A percentile compares a stretch with the other conserved stretches of the same genome.
These are phyloP conservation scores for Silybum marianum DNA, from an alignment of 129 eudicot species.

Conservation along the genomic window DNA sequence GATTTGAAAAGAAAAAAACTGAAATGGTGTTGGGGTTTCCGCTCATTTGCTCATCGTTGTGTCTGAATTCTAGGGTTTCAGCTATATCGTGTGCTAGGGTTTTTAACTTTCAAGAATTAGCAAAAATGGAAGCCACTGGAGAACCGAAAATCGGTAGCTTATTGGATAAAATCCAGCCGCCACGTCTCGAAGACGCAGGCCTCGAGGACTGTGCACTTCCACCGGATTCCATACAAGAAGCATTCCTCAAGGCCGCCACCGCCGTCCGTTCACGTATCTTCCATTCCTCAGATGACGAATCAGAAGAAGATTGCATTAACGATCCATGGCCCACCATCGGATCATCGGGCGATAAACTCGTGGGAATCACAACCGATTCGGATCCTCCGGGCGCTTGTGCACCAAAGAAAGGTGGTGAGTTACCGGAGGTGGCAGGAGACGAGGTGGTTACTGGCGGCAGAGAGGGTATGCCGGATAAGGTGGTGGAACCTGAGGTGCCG, in stretches of 20 bases:
- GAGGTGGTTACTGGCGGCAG: conserved; percentile 44
- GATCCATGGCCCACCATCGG: conserved; percentile 52
- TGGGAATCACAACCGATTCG: conserved; percentile 42
- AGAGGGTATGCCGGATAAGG: conserved; percentile 44
- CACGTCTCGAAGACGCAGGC: conserved; percentile 87
- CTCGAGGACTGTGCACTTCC: conserved; percentile 93
- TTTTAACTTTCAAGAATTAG: background rate
- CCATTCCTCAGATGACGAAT: conserved; percentile 45
- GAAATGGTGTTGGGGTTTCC: background rate
- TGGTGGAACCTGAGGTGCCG: conserved; percentile 43
- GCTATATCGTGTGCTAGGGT: conserved; percentile 19
- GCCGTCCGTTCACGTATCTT: conserved; percentile 64
- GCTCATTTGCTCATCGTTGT: background rate
- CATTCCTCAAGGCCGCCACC: conserved; percentile 82
- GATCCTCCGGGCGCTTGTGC: conserved; percentile 46
- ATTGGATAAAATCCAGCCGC: conserved; percentile 58
- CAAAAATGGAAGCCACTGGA: conserved; percentile 55
- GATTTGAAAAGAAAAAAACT: no score
- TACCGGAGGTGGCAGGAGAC: conserved; percentile 46
- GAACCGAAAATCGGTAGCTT: conserved; percentile 34
- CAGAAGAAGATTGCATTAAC: conserved; percentile 49
- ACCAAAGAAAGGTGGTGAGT: conserved; percentile 53
- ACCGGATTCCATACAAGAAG: conserved; percentile 74
- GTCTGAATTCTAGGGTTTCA: no score
- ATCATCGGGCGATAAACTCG: conserved; percentile 44